Conservation (phyloP, 306 rosid species). For the Quillaja saponaria region DNA sequence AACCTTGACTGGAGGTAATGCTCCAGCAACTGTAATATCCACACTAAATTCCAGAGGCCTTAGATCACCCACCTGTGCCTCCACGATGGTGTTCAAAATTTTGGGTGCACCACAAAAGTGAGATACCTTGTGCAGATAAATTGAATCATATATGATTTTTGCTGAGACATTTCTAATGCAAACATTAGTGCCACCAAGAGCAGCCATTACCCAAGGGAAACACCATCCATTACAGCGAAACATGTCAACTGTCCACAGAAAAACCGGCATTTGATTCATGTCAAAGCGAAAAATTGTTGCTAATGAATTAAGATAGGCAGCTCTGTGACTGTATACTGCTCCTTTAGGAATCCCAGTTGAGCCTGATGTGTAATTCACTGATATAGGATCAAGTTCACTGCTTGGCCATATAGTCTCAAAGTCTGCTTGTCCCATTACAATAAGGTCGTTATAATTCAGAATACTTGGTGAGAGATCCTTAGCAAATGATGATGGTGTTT, state of each 20-base stretch:
- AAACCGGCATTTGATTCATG: slow-evolving; percentile 49
- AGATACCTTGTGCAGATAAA: slow-evolving; percentile 57
- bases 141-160: slow-evolving; percentile 48
- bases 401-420: slow-evolving; percentile 42
- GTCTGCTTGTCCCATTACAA: slow-evolving; percentile 29
- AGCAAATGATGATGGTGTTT: slow-evolving; percentile 9
- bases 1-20: slow-evolving; percentile 52
- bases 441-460: slow-evolving; percentile 43
- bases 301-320: slow-evolving; percentile 65
- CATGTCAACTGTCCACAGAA: slow-evolving; percentile 95
- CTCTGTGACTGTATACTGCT: slow-evolving; percentile 74
- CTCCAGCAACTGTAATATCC: slow-evolving; percentile 66
- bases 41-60: slow-evolving; percentile 45
- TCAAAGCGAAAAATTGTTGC: slow-evolving; percentile 47
- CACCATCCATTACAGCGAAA: slow-evolving; percentile 96
- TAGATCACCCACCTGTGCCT: no score
- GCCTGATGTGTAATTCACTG: slow-evolving; percentile 84
- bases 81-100: slow-evolving; percentile 56
- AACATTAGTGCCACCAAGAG: slow-evolving; percentile 77
- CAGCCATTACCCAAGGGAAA: slow-evolving; percentile 70
- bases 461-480: slow-evolving; percentile 37
- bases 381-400: slow-evolving; percentile 63
- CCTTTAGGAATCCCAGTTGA: slow-evolving; percentile 83
- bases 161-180: slow-evolving; percentile 52
- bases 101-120: slow-evolving; percentile 73